Base-by-base conservation (phyloP, 177 flowering plant genomes). In the Vitis hybrid region DNA sequence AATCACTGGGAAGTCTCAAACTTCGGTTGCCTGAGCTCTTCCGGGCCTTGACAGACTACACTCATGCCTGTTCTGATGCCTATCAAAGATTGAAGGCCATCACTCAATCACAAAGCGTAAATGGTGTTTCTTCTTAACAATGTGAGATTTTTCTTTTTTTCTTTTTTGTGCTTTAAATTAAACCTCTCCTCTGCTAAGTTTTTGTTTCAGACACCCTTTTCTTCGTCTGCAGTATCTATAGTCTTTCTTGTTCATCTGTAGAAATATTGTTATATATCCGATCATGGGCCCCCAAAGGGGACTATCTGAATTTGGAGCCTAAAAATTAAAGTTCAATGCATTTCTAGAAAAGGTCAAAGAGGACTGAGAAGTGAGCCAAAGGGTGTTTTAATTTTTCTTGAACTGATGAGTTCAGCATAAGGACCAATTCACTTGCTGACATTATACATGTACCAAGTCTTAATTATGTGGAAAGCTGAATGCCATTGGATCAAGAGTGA, bases 21-120 rank as follows among this genome's bases (percentile, higher is more conserved):
- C 87, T 79, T 12, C 86, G 89, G 52, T 76, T 93, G 86, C 97
- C 99, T 2, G 94, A 94, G 81, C 84, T 93, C 10, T 95, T 91
- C 69, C 82, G 92, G 6, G 90, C 92, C 2, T 66, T 93, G 83
- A 77, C 87, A 1, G 93, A 90, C 19, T 91, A 86, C 67, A 18
- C 97, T 14, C 75, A 60, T 62, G 85, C 82, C 4, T 89, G 89
- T 70, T 77, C 80, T n/a, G 86, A 88, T 11, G 81, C 79, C 30
- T 95, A 93, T 76, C 82, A 81, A 67, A 81, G 73, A 12, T 70
- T 95, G 78, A 80, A 80, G 69, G 69, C 73, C 68, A 64, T 90
- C 19, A 62, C 81, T 2, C 72, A 74, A 13, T 65, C 79, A 6
- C 81, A 74, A 52, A 68, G 72, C 16, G 40, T 66, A 1, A 79